Percentiles rank a stretch among this genome's conserved stretches.
These are phyloP conservation scores for Neofusicoccum parvum DNA, from an alignment of 2,329 filamentous ascomycete genomes.

Conservation along the genomic window DNA sequence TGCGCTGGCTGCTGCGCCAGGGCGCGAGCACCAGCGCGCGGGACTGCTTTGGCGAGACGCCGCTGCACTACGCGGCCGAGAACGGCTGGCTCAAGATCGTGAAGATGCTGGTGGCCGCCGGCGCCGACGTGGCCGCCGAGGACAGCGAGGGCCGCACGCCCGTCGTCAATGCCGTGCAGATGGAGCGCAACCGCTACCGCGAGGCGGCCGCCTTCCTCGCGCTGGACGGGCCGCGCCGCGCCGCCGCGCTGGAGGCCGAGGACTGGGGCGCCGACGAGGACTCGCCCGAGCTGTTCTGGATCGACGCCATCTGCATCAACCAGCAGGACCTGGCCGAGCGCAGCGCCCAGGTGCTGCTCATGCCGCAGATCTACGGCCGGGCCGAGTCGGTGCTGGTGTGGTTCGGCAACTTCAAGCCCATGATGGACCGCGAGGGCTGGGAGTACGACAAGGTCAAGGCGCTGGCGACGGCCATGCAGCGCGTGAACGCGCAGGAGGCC, in stretches of 20 bases:
- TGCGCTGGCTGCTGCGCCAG: not conserved
- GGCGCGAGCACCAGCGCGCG: not conserved
- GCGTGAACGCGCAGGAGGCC: not conserved
- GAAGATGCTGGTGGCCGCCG: not conserved
- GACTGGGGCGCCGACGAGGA: not conserved
- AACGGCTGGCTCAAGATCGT: not conserved
- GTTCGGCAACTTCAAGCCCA: not conserved
- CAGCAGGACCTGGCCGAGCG: not conserved
- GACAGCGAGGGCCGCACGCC: no score
- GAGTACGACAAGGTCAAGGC: not conserved
- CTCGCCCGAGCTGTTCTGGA: constrained; percentile 15
- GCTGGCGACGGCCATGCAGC: not conserved
- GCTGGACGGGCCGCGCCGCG: not conserved
- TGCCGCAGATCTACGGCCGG: constrained; percentile 1
- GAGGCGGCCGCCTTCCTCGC: not conserved
- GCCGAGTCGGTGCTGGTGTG: not conserved
- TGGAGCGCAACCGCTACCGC: not conserved
- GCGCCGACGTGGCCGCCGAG: not conserved
- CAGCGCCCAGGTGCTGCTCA: not conserved
- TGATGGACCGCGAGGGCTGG: not conserved
- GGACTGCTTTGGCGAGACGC: not conserved
- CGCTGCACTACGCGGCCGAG: not conserved
- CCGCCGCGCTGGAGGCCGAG: not conserved
- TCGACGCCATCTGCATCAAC: constrained; percentile 27
- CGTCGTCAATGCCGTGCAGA: not conserved